These are phyloP conservation scores for Botrytis paeoniae DNA, from an alignment of 2,329 filamentous ascomycete genomes.

Conservation along the genomic window DNA sequence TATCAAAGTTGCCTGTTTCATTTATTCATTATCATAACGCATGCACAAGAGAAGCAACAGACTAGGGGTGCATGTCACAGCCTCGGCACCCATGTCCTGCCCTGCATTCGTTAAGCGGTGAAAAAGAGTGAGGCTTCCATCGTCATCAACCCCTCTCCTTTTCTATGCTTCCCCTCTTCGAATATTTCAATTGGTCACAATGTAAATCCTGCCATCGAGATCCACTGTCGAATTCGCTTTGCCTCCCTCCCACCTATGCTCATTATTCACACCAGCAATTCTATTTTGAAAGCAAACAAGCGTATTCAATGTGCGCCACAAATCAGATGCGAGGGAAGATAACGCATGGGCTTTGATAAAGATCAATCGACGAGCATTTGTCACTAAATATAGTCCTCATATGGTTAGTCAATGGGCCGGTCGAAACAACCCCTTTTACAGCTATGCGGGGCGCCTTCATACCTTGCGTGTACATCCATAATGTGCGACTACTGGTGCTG, in stretches of 20 bases:
- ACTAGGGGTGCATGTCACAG: slow-evolving; percentile 13
- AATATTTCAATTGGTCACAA: slow-evolving; percentile 3
- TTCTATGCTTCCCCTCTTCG: not conserved
- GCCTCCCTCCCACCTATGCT: slow-evolving; percentile 12
- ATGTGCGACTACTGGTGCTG: not conserved
- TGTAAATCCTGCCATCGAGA: not conserved
- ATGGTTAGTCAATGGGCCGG: not conserved
- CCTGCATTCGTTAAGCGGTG: slow-evolving; percentile 19
- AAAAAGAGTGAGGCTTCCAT: slow-evolving; percentile 18
- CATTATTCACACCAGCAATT: not conserved
- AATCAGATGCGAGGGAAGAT: not conserved
- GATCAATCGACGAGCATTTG: not conserved
- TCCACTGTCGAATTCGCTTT: not conserved
- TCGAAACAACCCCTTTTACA: not conserved
- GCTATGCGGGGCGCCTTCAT: not conserved
- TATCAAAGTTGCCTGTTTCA: slow-evolving; percentile 6
- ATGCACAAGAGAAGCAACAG: not conserved
- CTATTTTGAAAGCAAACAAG: not conserved
- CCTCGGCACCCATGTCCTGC: slow-evolving; percentile 13
- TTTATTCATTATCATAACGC: not conserved
- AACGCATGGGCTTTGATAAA: not conserved
- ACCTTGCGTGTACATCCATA: not conserved
- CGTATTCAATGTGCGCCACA: not conserved
- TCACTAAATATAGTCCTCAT: not conserved
- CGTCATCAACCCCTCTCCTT: slow-evolving; percentile 3